Evolutionary conservation across 805 yeast species (phyloP).

Genomic region (Ogataea parapolymorpha): DNA sequence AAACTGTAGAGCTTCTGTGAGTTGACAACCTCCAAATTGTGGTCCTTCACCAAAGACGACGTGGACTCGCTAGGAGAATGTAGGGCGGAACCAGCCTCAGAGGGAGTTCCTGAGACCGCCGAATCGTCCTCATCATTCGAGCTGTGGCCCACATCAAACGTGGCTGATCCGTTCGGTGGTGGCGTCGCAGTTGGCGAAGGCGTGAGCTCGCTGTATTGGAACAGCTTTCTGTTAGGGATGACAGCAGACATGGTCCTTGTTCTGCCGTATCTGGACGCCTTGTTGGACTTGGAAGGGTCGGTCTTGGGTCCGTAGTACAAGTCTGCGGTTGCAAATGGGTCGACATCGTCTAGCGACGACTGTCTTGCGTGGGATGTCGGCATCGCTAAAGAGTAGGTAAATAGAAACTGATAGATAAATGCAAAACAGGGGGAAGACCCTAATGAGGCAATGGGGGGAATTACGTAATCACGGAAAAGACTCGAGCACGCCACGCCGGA

Average conservation of each 20-base stretch:
- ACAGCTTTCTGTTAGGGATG: conserved; percentile 22
- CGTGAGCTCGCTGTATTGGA: conserved; percentile 7
- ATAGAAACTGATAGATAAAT: not conserved
- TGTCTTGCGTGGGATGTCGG: conserved; percentile 19
- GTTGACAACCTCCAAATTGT: conserved; percentile 15
- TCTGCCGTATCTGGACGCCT: conserved; percentile 43
- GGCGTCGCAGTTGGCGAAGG: conserved; percentile 10
- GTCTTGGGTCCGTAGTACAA: conserved; percentile 64
- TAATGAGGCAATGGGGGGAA: not conserved
- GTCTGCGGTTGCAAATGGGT: conserved; percentile 69
- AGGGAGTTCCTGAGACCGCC: conserved; percentile 5
- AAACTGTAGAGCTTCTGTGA: not conserved
- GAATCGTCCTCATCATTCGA: conserved; percentile 5
- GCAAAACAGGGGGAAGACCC: not conserved
- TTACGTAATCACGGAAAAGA: not conserved
- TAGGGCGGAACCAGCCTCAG: conserved; percentile 1
- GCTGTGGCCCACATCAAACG: conserved; percentile 15
- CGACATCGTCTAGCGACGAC: conserved; percentile 46
- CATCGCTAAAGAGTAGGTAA: conserved; percentile 1
- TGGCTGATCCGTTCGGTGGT: conserved; percentile 15
- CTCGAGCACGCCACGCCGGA: not conserved
- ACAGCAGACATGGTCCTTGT: conserved; percentile 51
- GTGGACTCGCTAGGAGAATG: conserved; percentile 21
- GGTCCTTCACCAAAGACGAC: conserved; percentile 17
- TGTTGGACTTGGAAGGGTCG: conserved; percentile 47